A percentile compares a stretch with the other conserved stretches of the same genome.
Conservation (phyloP, 176 grass and related monocot genomes). For the Oryza rufipogon region DNA sequence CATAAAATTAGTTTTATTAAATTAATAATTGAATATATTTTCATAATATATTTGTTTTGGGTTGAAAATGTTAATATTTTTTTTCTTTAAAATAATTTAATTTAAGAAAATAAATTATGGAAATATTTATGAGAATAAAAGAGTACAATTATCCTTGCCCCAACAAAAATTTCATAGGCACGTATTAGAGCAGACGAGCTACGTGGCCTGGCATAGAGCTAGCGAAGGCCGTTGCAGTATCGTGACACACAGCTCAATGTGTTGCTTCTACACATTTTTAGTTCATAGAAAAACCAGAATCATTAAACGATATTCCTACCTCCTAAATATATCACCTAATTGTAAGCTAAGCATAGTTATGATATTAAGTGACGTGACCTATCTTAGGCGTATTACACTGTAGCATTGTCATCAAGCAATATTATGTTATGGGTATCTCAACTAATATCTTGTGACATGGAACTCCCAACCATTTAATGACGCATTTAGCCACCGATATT, state of each 20-base stretch:
- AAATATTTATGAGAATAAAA: too few species aligned
- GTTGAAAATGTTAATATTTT: too few species aligned
- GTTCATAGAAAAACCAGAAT: neutral
- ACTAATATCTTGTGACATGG: constrained; percentile 4
- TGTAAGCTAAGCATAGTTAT: constrained; percentile 17
- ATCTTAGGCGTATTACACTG: neutral
- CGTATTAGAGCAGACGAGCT: neutral
- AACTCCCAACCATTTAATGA: constrained; percentile 27
- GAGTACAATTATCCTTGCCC: too few species aligned
- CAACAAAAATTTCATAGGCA: too few species aligned
- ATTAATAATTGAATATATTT: too few species aligned
- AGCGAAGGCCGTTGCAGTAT: neutral
- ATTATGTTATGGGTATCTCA: neutral
- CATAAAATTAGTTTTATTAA: too few species aligned
- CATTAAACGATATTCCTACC: neutral
- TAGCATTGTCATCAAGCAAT: constrained; percentile 7
- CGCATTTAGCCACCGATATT: neutral
- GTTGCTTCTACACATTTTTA: neutral
- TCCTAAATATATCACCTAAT: constrained; percentile 37
- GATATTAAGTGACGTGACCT: constrained; percentile 3
- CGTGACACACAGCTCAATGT: neutral
- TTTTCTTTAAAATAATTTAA: neutral
- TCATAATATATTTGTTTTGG: too few species aligned
- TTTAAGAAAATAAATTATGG: neutral
- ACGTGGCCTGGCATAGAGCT: neutral